A percentile compares a stretch with the other conserved stretches of the same genome.
These are phyloP conservation scores for Panicum virgatum DNA, from an alignment of 202 grass and related monocot species.

Conservation along the genomic window DNA sequence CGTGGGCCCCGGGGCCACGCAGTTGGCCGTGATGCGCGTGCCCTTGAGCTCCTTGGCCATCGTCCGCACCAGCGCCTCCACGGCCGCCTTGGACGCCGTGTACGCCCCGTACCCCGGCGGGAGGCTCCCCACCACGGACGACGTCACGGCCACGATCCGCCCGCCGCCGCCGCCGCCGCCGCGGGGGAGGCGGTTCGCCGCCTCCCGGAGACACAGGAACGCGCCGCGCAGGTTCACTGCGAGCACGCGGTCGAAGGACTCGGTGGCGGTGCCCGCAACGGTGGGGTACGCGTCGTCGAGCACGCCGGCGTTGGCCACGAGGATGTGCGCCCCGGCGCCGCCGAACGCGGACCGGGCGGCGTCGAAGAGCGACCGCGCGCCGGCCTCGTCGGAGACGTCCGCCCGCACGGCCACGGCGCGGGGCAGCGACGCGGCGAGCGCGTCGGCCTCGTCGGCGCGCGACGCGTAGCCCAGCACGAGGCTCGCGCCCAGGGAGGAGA, in stretches of 20 bases:
- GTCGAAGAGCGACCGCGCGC: constrained; percentile 59
- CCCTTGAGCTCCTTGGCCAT: constrained; percentile 80
- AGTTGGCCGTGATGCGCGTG: constrained; percentile 69
- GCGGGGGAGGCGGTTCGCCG: constrained; percentile 42
- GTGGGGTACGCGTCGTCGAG: constrained; percentile 50
- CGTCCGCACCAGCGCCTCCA: constrained; percentile 65
- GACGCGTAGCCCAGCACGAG: constrained; percentile 61
- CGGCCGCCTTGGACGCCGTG: constrained; percentile 73
- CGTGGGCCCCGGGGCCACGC: constrained; percentile 63
- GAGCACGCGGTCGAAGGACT: constrained; percentile 51
- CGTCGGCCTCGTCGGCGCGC: constrained; percentile 40
- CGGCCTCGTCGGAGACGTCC: constrained; percentile 51
- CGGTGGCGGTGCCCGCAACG: constrained; percentile 43
- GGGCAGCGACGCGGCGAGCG: constrained; percentile 51
- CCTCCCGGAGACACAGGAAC: constrained; percentile 77
- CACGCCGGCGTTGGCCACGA: constrained; percentile 67
- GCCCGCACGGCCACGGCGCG: constrained; percentile 48
- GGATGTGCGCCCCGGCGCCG: constrained; percentile 25
- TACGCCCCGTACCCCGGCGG: constrained; percentile 43
- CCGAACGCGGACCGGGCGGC: constrained; percentile 51
- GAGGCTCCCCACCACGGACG: constrained; percentile 31
- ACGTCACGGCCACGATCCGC: constrained; percentile 59
- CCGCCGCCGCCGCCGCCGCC: constrained; percentile 64
- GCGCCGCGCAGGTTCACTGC: constrained; percentile 63
- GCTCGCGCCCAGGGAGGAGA: constrained; percentile 67